phyloP scores from a whole-genome alignment of 176 grass and related monocot genomes.

The Alopecurus myosuroides region DNA sequence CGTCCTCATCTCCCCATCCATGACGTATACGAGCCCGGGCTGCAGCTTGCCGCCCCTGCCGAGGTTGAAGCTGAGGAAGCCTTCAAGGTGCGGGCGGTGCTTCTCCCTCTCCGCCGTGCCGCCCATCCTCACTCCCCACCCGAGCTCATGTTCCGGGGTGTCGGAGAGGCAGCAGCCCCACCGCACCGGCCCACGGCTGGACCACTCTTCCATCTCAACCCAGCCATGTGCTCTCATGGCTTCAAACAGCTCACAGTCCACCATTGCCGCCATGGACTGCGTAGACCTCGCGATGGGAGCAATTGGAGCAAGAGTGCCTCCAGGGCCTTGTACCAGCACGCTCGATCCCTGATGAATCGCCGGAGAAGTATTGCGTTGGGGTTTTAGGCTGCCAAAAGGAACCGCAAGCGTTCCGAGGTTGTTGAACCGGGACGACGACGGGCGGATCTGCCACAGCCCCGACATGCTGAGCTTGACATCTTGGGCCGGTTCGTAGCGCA shows the following conservation, averaged over 20 bases:
- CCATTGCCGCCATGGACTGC: neutral
- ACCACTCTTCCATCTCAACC: conserved; percentile 56
- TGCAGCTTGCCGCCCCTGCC: conserved; percentile 68
- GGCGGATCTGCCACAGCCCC: conserved; percentile 47
- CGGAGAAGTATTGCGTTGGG: neutral
- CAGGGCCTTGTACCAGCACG: neutral
- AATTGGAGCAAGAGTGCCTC: neutral
- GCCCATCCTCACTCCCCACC: conserved; percentile 65
- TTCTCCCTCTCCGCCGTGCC: conserved; percentile 23
- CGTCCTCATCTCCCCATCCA: conserved; percentile 31
- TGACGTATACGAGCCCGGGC: conserved; percentile 50
- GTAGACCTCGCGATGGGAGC: neutral
- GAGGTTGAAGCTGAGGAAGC: conserved; percentile 72
- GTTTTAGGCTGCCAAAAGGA: conserved; percentile 33
- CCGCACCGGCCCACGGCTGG: conserved; percentile 6
- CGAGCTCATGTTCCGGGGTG: conserved; percentile 53
- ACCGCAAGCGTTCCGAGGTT: conserved; percentile 27
- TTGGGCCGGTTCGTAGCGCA: conserved; percentile 30
- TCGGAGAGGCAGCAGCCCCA: conserved; percentile 62
- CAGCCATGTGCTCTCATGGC: conserved; percentile 54
- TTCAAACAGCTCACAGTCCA: conserved; percentile 58
- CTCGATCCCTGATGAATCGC: neutral
- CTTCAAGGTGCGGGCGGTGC: conserved; percentile 40
- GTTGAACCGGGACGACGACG: conserved; percentile 21
- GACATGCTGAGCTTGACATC: conserved; percentile 69